Conservation (phyloP, 768 basidiomycete genomes). For the Mycena crocata region DNA sequence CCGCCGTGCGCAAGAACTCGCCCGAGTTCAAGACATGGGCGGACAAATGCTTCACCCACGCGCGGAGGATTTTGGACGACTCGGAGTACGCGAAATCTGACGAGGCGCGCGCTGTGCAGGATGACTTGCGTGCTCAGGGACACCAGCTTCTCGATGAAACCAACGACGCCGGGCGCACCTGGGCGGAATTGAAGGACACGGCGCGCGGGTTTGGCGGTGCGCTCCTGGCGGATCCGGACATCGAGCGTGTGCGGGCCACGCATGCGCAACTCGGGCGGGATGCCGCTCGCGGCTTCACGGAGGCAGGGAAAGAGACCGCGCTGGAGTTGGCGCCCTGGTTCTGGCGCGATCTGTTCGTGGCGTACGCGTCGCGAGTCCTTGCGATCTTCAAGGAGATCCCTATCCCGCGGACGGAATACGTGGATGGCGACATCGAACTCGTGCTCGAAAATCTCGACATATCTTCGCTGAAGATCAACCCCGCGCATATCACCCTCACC, state of each 20-base stretch:
- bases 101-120: slow-evolving; percentile 52
- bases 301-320: slow-evolving; percentile 47
- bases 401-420: slow-evolving; percentile 82
- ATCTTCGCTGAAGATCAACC: slow-evolving; percentile 71
- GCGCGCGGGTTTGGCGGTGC: slow-evolving; percentile 56
- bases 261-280: slow-evolving; percentile 61
- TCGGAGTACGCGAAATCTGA: slow-evolving; percentile 65
- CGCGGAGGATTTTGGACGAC: slow-evolving; percentile 59
- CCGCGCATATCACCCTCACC: slow-evolving; percentile 75
- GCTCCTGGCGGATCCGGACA: slow-evolving; percentile 60
- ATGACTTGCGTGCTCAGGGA: slow-evolving; percentile 64
- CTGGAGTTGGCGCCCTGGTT: slow-evolving; percentile 77
- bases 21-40: slow-evolving; percentile 64
- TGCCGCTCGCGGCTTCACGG: slow-evolving; percentile 53
- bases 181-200: slow-evolving; percentile 59
- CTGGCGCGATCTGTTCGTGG: slow-evolving; percentile 84
- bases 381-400: slow-evolving; percentile 67
- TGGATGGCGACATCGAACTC: slow-evolving; percentile 74
- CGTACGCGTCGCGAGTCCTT: slow-evolving; percentile 74
- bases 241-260: slow-evolving; percentile 58
- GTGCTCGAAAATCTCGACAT: slow-evolving; percentile 81
- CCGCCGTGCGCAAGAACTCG: slow-evolving; percentile 38
- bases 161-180: slow-evolving; percentile 64
- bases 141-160: slow-evolving; percentile 56
- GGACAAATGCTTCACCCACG: slow-evolving; percentile 60